Conservation (phyloP, 345 rosid genomes). For the Euphorbia pulcherrima region DNA sequence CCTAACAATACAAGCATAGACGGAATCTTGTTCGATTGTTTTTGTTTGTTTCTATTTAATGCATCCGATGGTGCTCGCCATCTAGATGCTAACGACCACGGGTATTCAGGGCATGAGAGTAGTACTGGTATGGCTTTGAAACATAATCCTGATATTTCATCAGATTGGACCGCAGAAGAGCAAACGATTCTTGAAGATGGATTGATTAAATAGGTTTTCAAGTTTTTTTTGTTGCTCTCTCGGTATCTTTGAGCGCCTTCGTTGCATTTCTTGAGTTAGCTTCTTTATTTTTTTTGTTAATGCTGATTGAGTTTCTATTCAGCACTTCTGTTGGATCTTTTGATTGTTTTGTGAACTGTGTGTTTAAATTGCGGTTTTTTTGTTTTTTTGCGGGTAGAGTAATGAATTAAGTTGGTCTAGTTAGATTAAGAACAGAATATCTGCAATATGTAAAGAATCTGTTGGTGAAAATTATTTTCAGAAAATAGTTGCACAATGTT, state of each 20-base stretch:
- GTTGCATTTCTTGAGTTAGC: background rate
- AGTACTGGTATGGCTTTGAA: constrained; percentile 32
- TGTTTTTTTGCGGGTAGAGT: no score
- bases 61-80: constrained; percentile 47
- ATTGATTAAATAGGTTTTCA: constrained; percentile 36
- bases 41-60: background rate
- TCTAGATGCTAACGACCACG: constrained; percentile 31
- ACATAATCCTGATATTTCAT: constrained; percentile 62
- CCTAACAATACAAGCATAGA: background rate
- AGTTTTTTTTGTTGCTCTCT: no score
- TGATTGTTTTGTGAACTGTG: background rate
- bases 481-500: no score
- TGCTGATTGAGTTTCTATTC: background rate
- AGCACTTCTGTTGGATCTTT: background rate
- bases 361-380: no score
- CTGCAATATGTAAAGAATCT: no score
- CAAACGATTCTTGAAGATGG: constrained; percentile 51
- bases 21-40: background rate
- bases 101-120: constrained; percentile 27
- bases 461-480: no score
- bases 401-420: no score
- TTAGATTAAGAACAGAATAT: no score
- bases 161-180: constrained; percentile 54
- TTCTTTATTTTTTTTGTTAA: background rate
- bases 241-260: no score